phyloP scores from a whole-genome alignment of 2,329 filamentous ascomycete species.

The Penicillium sp. region DNA sequence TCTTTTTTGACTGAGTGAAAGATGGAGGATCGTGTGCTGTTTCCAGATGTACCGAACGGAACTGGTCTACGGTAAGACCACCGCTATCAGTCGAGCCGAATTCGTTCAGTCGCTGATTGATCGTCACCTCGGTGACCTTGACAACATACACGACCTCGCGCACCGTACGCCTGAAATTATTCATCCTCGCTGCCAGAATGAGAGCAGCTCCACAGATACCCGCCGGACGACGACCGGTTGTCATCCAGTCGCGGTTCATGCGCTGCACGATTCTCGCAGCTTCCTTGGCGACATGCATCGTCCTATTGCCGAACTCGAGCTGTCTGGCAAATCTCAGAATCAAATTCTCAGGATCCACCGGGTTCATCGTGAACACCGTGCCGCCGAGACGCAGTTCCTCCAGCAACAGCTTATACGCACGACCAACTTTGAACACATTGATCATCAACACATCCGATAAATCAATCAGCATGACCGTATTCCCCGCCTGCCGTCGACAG shows the following conservation, averaged over 20 bases:
- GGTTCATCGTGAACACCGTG: constrained; percentile 66
- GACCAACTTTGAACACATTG: constrained; percentile 89
- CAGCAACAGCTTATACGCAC: constrained; percentile 80
- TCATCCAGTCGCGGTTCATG: constrained; percentile 98
- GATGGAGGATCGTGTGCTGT: constrained; percentile 77
- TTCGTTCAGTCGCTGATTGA: constrained; percentile 85
- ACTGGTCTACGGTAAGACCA: constrained; percentile 81
- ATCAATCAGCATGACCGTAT: constrained; percentile 90
- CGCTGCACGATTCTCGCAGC: constrained; percentile 82
- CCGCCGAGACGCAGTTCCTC: constrained; percentile 51
- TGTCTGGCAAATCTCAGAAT: constrained; percentile 88
- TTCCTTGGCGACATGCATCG: constrained; percentile 79
- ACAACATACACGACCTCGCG: constrained; percentile 97
- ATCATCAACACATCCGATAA: constrained; percentile 79
- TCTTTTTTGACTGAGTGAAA: constrained; percentile 58
- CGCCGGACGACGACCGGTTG: constrained; percentile 85
- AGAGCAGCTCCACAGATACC: constrained; percentile 92
- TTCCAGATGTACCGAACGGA: constrained; percentile 56
- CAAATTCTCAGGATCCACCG: constrained; percentile 81
- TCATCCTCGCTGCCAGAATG: constrained; percentile 93
- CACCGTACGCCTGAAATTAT: constrained; percentile 91
- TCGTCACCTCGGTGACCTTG: constrained; percentile 90
- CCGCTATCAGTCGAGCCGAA: constrained; percentile 85
- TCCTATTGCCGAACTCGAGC: constrained; percentile 81
- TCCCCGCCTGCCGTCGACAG: constrained; percentile 72